Evolutionary conservation across 352 stramenopile species (phyloP), one percentile per base, ranked within the genome.

Genomic region (Phytopythium montanum): DNA sequence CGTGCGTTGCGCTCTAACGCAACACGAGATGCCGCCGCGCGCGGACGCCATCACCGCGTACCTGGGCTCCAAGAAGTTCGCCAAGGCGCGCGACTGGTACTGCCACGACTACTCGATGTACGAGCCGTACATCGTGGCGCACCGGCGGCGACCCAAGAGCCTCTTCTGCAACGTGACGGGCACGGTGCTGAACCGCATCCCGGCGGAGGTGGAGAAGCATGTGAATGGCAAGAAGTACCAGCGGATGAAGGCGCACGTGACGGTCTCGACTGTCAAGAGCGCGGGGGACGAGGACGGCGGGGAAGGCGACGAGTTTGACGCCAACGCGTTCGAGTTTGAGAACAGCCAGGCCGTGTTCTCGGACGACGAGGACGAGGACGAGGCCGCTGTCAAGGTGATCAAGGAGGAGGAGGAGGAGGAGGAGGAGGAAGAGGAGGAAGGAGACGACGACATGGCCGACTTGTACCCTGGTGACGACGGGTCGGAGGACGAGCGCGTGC

Each of bases 101-200:
- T 93, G 75, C 68, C 75, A 89, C 69, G 88, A 96, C 70, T 96
- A 93, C 76, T 87, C 81, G 52, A 72, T 96, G 79, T 97, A 96
- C 76, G 86, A 93, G 69, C 90, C 90, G 58, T 92, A 94, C 63
- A 95, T 97, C 57, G 85, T 96, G 25, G 52, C 79, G 46, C 86
- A 97, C 62, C 90, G 89, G n/a, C 76, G 72, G 42, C 82, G 94
- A 31, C 53, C 76, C 31, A 95, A 95, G 63, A 76, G 85, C 46
- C 56, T 97, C n/a, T 97, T 70, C 52, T 97, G 90, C 72, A 95
- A 92, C 39, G 76, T 97, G 33, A 97, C 90, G 5, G 69, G 78
- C 42, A 91, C 65, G 28, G 71, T 91, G 28, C 65, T 97, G n/a
- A 97, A 97, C 68, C 79, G 81, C 56, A 97, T 97, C 53, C 90